Conservation (phyloP, 805 yeast species). For the Wickerhamiella azyma region DNA sequence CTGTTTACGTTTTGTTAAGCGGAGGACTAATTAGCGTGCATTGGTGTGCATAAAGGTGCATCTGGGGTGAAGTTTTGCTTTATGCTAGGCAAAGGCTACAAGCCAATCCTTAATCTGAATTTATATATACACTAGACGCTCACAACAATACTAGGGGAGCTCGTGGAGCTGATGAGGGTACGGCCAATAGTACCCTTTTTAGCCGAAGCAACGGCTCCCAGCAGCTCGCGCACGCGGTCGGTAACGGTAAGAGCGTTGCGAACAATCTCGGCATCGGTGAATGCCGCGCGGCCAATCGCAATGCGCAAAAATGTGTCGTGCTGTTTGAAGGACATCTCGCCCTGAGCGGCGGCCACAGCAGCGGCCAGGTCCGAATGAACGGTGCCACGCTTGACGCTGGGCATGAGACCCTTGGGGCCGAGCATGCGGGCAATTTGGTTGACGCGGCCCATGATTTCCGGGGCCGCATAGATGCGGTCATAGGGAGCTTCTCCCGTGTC, state of each 20-base stretch:
- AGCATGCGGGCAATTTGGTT: conserved; percentile 58
- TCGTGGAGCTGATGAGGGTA: conserved; percentile 52
- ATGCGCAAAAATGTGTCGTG: conserved; percentile 44
- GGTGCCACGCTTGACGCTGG: conserved; percentile 73
- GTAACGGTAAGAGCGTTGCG: conserved; percentile 57
- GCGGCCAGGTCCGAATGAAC: conserved; percentile 51
- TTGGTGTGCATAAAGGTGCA: no score
- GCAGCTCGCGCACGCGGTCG: conserved; percentile 40
- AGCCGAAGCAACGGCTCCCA: conserved; percentile 15
- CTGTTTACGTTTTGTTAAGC: no score
- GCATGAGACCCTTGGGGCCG: conserved; percentile 87
- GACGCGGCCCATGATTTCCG: conserved; percentile 57
- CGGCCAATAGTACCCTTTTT: conserved; percentile 46
- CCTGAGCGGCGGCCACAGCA: conserved; percentile 42
- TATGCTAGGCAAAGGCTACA: no score
- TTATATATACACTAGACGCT: conserved; percentile 23
- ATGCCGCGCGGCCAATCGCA: conserved; percentile 64
- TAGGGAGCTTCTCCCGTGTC: conserved; percentile 41
- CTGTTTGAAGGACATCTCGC: conserved; percentile 70
- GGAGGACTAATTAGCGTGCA: no score
- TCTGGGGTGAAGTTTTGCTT: no score
- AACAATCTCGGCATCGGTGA: conserved; percentile 62
- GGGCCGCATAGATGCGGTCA: conserved; percentile 73
- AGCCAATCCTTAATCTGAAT: no score
- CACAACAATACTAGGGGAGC: conserved; percentile 69